phyloP scores from a whole-genome alignment of 2,329 filamentous ascomycete species.

The Plectosphaerella plurivora region DNA sequence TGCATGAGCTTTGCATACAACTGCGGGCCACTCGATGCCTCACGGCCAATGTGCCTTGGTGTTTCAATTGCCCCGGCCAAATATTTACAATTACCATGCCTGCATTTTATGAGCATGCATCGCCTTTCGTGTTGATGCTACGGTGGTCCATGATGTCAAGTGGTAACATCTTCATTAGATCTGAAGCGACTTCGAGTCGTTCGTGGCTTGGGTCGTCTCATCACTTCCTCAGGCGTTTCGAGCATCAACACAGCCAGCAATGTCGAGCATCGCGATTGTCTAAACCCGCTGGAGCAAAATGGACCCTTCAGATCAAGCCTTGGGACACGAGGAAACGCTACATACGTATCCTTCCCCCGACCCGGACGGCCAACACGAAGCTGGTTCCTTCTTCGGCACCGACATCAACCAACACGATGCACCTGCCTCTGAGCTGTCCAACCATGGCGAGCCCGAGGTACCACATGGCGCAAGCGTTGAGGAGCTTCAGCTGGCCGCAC shows the following conservation, averaged over 20 bases:
- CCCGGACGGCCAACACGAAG: constrained; percentile 6
- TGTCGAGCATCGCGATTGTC: too few species aligned
- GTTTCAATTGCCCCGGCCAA: too few species aligned
- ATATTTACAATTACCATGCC: too few species aligned
- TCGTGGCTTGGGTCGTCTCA: background rate
- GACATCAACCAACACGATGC: constrained; percentile 7
- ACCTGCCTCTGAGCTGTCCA: background rate
- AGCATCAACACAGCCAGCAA: background rate
- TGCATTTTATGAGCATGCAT: too few species aligned
- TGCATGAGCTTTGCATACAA: background rate
- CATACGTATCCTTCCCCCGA: constrained; percentile 8
- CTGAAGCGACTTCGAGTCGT: background rate
- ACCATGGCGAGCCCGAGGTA: background rate
- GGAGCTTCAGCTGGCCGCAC: constrained; percentile 54
- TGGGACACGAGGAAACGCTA: constrained; percentile 6
- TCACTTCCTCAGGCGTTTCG: background rate
- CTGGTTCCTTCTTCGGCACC: constrained; percentile 4
- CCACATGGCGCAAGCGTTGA: constrained; percentile 41
- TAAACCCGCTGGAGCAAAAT: background rate
- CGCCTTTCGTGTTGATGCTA: background rate
- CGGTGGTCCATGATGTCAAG: background rate
- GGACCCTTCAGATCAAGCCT: constrained; percentile 5
- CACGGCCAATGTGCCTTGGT: too few species aligned
- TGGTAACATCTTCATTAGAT: background rate
- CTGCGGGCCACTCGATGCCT: background rate